Evolutionary conservation across 2,329 filamentous ascomycete species (phyloP).

Genomic region (Torrubiellomyces zombiae): DNA sequence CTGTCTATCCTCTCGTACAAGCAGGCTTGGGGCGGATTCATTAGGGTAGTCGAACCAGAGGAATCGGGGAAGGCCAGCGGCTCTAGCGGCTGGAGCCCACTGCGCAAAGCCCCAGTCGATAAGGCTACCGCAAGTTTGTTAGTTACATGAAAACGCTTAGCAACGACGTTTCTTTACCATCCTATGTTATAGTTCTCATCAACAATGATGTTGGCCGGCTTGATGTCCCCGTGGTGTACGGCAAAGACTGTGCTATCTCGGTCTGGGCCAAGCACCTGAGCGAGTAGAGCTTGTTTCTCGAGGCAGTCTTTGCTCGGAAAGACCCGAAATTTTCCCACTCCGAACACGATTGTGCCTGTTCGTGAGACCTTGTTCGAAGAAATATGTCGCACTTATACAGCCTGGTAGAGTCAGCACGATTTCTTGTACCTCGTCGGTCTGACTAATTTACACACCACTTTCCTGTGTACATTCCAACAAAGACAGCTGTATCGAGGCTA

Average conservation of each 20-base stretch:
- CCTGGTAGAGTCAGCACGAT: not conserved
- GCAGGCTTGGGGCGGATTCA: too few relatives aligned
- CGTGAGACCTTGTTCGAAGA: not conserved
- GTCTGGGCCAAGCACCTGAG: not conserved
- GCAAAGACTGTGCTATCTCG: not conserved
- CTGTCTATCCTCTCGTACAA: too few relatives aligned
- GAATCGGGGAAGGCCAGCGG: too few relatives aligned
- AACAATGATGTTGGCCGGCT: slow-evolving; percentile 2
- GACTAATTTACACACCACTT: not conserved
- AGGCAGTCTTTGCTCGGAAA: slow-evolving; percentile 1
- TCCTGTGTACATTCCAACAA: slow-evolving; percentile 1
- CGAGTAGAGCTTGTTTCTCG: slow-evolving; percentile 1
- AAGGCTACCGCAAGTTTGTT: too few relatives aligned
- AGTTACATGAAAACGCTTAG: too few relatives aligned
- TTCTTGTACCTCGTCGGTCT: not conserved
- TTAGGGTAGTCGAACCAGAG: too few relatives aligned
- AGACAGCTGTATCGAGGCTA: slow-evolving; percentile 2
- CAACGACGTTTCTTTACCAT: not conserved
- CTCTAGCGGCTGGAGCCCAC: too few relatives aligned
- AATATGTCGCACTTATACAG: not conserved
- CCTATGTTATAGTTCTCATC: not conserved
- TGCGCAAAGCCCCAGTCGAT: too few relatives aligned
- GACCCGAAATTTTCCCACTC: not conserved
- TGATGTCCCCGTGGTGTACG: slow-evolving; percentile 2
- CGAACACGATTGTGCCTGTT: not conserved